Base-by-base conservation (phyloP, 176 grass and related monocot species). In the Oryza coarctata region DNA sequence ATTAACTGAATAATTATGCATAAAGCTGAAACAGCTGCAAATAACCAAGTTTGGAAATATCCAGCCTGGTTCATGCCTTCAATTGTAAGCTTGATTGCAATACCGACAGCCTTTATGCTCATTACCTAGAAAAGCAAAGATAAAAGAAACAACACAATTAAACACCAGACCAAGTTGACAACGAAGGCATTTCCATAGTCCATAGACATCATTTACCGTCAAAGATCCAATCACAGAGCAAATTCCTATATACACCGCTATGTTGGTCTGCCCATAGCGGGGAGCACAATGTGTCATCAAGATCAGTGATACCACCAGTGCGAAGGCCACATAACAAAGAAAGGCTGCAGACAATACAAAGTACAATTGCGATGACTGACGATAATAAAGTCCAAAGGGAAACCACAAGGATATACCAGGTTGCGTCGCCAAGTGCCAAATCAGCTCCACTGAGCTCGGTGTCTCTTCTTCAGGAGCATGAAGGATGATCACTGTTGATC, bases 51-150 rank as follows among this genome's bases (percentile, higher is more conserved):
- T 82, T 98, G 92, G 73, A 91, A 95, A 89, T 91, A 98, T 27
- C 88, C 86, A 3, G 92, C 90, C 71, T 98, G 95, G 81, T 93
- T 95, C 74, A 84, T 86, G 12, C 95, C 95, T 61, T 95, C 84
- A 39, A 98, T 80, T 62, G 92, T 98, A 62, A 98, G 92, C 77
- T 98, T 98, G 73, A 98, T 89, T 5, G 95, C 90, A 83, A 98
- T 91, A 45, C 92, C 92, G 67, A 98, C 87, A 27, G 92, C 92
- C 76, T 98, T 98, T 67, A 98, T 93, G 68, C 95, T 98, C 95
- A 98, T 95, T 67, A 98, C 95, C 95, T 98, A 77, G 20, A 45
- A 87, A 63, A 78, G 73, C 41, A 77, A 9, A 55, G n/a, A n/a
- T 55, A 22, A 55, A 9, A 9, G 1, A n/a, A 81, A 45, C 25